Percentiles rank a stretch among this genome's conserved stretches.
Evolutionary conservation across 1,284 basidiomycete species (phyloP).

Genomic region (Trametes hirsuta): DNA sequence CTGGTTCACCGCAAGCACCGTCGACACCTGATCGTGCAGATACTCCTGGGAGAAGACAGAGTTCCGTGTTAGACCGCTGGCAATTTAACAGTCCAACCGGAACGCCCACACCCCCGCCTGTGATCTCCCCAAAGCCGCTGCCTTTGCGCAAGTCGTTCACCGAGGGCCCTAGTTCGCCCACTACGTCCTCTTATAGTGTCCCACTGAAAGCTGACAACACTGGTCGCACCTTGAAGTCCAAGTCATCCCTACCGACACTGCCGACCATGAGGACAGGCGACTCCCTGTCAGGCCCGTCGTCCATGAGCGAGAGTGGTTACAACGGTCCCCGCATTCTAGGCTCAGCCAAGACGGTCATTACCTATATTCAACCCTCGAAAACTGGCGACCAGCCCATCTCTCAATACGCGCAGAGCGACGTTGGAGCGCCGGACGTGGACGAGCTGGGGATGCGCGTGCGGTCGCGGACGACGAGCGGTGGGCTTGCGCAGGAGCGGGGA

Average conservation of each 20-base stretch:
- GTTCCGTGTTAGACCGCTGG: slow-evolving; percentile 73
- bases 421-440: slow-evolving; percentile 44
- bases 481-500: slow-evolving; percentile 24
- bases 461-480: slow-evolving; percentile 33
- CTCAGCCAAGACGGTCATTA: slow-evolving; percentile 53
- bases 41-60: slow-evolving; percentile 24
- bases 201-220: slow-evolving; percentile 29
- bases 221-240: slow-evolving; percentile 27
- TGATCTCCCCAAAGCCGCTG: slow-evolving; percentile 42
- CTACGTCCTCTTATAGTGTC: slow-evolving; percentile 24
- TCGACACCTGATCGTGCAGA: slow-evolving; percentile 28
- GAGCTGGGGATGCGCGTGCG: slow-evolving; percentile 60
- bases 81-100: slow-evolving; percentile 34
- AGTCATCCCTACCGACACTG: slow-evolving; percentile 32
- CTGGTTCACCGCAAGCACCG: slow-evolving; percentile 16
- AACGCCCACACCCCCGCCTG: slow-evolving; percentile 25
- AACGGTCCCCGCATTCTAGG: slow-evolving; percentile 39
- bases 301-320: slow-evolving; percentile 28
- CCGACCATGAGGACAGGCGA: slow-evolving; percentile 23
- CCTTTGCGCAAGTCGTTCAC: slow-evolving; percentile 48
- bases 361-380: slow-evolving; percentile 54
- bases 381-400: slow-evolving; percentile 46
- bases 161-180: slow-evolving; percentile 30
- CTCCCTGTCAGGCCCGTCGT: slow-evolving; percentile 19
- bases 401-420: slow-evolving; percentile 25